Evolutionary conservation across 2,329 filamentous ascomycete species (phyloP).

Genomic region (Tothia fuscella): DNA sequence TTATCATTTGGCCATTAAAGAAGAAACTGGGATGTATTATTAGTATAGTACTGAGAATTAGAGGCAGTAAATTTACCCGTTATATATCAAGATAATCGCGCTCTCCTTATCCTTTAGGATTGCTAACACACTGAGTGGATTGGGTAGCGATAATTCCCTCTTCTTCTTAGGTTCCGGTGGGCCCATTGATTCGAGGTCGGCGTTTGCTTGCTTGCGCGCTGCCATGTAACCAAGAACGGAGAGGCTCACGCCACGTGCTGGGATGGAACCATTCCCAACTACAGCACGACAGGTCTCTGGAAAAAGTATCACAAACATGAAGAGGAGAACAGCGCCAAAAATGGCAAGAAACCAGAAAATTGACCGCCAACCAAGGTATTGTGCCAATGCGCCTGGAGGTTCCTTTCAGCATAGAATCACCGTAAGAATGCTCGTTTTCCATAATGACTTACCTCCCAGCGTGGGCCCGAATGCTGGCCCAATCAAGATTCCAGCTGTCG

Average conservation of each 20-base stretch:
- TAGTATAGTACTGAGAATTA: slow-evolving; percentile 25
- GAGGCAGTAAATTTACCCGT: too few relatives aligned
- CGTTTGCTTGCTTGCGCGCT: slow-evolving; percentile 3
- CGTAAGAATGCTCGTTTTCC: background rate
- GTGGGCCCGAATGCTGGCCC: slow-evolving; percentile 17
- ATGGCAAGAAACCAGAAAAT: slow-evolving; percentile 33
- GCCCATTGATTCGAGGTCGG: slow-evolving; percentile 1
- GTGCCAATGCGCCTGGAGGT: slow-evolving; percentile 16
- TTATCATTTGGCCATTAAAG: slow-evolving; percentile 14
- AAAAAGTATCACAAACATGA: slow-evolving; percentile 26
- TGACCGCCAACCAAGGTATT: slow-evolving; percentile 26
- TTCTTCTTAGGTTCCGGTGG: slow-evolving; percentile 11
- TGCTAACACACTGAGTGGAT: slow-evolving; percentile 29
- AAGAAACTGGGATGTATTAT: slow-evolving; percentile 21
- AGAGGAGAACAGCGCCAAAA: slow-evolving; percentile 24
- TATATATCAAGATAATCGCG: slow-evolving; percentile 26
- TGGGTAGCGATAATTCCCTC: slow-evolving; percentile 29
- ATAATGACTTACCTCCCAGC: slow-evolving; percentile 19
- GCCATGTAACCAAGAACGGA: slow-evolving; percentile 8
- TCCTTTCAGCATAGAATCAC: background rate
- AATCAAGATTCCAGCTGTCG: slow-evolving; percentile 18
- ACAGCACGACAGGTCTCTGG: slow-evolving; percentile 27
- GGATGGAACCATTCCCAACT: slow-evolving; percentile 15
- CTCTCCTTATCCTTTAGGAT: slow-evolving; percentile 30
- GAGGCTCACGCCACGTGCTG: slow-evolving; percentile 10